A percentile compares a stretch with the other conserved stretches of the same genome.
These are phyloP conservation scores for Vickermania ingenoplastis DNA, from an alignment of 208 protist species.

Conservation along the genomic window DNA sequence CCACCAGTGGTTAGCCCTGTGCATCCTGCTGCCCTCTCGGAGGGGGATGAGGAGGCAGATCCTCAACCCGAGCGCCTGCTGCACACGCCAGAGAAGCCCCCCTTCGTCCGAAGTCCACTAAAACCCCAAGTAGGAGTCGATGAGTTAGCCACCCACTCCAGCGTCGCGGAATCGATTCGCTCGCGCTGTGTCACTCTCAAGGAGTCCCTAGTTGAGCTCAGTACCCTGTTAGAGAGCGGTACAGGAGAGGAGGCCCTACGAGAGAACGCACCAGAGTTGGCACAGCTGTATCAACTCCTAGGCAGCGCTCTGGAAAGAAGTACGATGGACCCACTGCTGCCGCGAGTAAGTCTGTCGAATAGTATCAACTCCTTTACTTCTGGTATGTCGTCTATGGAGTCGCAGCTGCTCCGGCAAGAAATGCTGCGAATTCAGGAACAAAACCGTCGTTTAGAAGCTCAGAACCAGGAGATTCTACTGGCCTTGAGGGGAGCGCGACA, in stretches of 20 bases:
- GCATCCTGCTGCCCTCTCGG: no score
- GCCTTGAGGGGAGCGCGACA: constrained; percentile 5
- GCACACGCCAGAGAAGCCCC: not conserved
- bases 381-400: not conserved
- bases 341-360: no score
- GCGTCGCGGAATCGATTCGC: not conserved
- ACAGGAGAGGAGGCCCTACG: constrained; percentile 1
- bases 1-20: no score
- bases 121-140: not conserved
- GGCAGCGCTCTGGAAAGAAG: not conserved
- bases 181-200: constrained; percentile 17
- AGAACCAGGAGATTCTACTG: constrained; percentile 46
- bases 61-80: not conserved
- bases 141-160: not conserved
- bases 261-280: not conserved
- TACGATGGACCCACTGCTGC: no score
- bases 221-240: constrained; percentile 22
- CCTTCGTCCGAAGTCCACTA: not conserved
- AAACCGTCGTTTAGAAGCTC: constrained; percentile 38
- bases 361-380: no score
- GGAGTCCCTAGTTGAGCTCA: constrained; percentile 33
- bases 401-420: constrained; percentile 7
- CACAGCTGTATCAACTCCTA: constrained; percentile 22
- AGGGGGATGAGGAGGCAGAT: not conserved
- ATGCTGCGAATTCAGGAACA: constrained; percentile 39